Percentiles rank a stretch among this genome's conserved stretches.
These are phyloP conservation scores for Ceratobasidium sp. DNA, from an alignment of 1,284 basidiomycete genomes.

Conservation along the genomic window DNA sequence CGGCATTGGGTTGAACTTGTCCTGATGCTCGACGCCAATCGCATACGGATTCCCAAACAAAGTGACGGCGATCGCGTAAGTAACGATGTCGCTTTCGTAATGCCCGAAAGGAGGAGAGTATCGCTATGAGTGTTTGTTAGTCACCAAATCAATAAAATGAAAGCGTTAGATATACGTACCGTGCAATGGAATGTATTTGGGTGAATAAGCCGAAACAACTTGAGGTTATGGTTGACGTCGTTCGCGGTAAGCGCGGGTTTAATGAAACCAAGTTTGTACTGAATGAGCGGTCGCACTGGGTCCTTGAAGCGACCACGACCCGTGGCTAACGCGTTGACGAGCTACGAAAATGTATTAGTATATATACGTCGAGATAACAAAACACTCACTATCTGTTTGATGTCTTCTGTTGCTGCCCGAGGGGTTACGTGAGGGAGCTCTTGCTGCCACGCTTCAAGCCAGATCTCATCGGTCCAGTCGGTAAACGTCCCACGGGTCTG, in stretches of 20 bases:
- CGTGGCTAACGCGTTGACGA: background rate
- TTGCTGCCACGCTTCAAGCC: background rate
- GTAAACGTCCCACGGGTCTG: background rate
- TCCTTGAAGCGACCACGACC: constrained; percentile 8
- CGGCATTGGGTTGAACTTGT: constrained; percentile 1
- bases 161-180: background rate
- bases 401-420: background rate
- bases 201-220: background rate
- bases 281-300: background rate
- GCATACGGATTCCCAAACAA: background rate
- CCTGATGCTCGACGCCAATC: background rate
- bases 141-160: background rate
- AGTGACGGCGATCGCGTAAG: background rate
- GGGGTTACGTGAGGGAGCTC: background rate
- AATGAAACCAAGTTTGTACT: background rate
- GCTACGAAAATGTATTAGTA: background rate
- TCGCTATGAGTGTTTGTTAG: background rate
- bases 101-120: constrained; percentile 5
- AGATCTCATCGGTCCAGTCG: background rate
- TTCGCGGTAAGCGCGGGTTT: background rate
- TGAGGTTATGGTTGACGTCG: constrained; percentile 1
- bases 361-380: background rate
- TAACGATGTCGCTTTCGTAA: background rate
- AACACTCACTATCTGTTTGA: background rate
- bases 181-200: constrained; percentile 8